Evolutionary conservation across 768 basidiomycete genomes (phyloP), one percentile per base, ranked within the genome.

Genomic region (Lentinula lateritia): DNA sequence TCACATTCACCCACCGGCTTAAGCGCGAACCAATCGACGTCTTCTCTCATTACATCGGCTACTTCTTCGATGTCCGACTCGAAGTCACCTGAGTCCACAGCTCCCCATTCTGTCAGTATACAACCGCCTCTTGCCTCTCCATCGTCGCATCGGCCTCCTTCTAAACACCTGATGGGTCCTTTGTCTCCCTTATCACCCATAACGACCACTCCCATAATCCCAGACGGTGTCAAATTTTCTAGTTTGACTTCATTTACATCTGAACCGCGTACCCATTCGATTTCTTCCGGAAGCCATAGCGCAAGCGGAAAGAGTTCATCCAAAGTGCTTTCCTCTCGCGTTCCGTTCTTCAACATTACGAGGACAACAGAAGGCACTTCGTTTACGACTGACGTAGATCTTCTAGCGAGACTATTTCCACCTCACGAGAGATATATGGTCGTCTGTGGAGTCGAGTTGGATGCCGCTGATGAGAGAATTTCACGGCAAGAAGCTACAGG

Each of bases 281-380:
- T 5, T 18, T 52, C 59, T 16, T 60, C 59, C 35, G 32, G 50
- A 35, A 60, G 59, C 42, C 36, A 23, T 36, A 56, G 54, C 15
- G 36, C 16, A 5, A 20, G 39, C 23, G 45, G 55, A 16, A 56
- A 28, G 16, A 16, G 42, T 23, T 2, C 53, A 50, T 7, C 12
- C 20, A 23, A 28, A 59, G 43, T 45, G 23, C 7, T 50, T 50
- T 23, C 58, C 16, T 34, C 43, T 23, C 67, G 68, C n/a, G 78
- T 87, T n/a, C 85, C 89, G 2, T 92, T 93, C 74, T 86, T 92
- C 73, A 89, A 84, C 64, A 88, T 92, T 68, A 92, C 90, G 16
- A 79, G 89, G 63, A 91, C 90, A 6, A 72, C 79, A 20, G 91
- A 92, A 71, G 88, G 88, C 1, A 88, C 89, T 23, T 90, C 88